Evolutionary conservation across 805 yeast species (phyloP).

Genomic region (Yamadazyma sp.): DNA sequence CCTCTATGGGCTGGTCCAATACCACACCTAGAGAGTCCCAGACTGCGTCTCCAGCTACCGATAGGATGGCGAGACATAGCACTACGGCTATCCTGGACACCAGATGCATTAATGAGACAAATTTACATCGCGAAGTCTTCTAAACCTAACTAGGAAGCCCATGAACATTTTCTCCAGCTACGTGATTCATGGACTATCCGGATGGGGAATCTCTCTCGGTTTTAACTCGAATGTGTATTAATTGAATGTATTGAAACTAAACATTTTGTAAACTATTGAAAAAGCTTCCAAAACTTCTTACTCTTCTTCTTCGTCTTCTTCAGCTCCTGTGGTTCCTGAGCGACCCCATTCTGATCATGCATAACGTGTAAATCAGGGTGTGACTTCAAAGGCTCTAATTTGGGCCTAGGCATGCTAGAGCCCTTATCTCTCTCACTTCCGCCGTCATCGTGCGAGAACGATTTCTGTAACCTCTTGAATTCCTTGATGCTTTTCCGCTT

Average conservation of each 20-base stretch:
- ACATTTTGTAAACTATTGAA: constrained; percentile 11
- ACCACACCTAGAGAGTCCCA: constrained; percentile 14
- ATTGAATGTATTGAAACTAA: background rate
- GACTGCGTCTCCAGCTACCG: background rate
- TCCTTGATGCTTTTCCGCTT: constrained; percentile 9
- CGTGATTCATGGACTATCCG: no score
- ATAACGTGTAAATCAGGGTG: constrained; percentile 33
- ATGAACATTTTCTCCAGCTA: no score
- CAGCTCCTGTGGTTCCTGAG: constrained; percentile 4
- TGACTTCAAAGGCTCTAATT: constrained; percentile 36
- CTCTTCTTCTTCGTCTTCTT: constrained; percentile 27
- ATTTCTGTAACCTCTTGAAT: constrained; percentile 24
- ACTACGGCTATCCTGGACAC: no score
- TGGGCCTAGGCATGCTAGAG: constrained; percentile 20
- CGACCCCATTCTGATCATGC: background rate
- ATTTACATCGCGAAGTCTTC: no score
- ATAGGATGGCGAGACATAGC: no score
- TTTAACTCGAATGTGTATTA: no score
- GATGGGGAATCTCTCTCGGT: no score
- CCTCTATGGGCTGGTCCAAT: constrained; percentile 17
- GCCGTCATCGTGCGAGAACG: constrained; percentile 39
- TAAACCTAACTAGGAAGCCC: no score
- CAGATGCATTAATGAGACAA: no score
- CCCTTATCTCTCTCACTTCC: constrained; percentile 1
- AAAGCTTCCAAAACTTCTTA: constrained; percentile 38